Percentiles rank a stretch among this genome's conserved stretches.
Conservation (phyloP, 1,284 basidiomycete genomes). For the Malassezia nana region DNA sequence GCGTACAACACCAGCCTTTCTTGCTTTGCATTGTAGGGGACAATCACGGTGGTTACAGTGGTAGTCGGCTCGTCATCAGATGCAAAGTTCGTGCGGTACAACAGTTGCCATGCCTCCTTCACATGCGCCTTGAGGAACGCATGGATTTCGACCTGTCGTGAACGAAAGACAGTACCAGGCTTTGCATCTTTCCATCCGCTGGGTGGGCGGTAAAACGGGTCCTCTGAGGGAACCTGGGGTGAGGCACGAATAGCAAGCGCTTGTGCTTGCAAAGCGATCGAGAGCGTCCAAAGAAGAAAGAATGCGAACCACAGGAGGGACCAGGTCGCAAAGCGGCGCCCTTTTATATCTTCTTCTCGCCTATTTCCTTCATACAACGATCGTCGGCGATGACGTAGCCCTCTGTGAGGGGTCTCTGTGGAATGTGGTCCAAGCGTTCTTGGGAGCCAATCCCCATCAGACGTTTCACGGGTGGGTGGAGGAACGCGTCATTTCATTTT, state of each 20-base stretch:
- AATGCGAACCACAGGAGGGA: too few species aligned
- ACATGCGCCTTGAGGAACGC: not conserved
- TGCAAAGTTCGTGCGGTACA: conserved; percentile 20
- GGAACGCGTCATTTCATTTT: too few species aligned
- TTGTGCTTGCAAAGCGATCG: too few species aligned
- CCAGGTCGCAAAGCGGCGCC: too few species aligned
- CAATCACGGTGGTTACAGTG: conserved; percentile 26
- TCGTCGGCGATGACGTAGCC: too few species aligned
- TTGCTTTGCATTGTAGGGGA: conserved; percentile 20
- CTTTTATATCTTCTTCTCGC: too few species aligned
- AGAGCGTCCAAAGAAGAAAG: too few species aligned
- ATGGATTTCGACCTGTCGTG: conserved; percentile 21
- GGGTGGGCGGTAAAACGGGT: conserved; percentile 30
- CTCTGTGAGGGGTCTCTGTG: too few species aligned
- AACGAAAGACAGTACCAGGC: conserved; percentile 26
- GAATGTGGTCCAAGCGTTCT: too few species aligned
- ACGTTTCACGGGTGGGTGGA: too few species aligned
- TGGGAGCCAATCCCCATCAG: too few species aligned
- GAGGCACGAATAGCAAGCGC: conserved; percentile 9
- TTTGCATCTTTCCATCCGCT: conserved; percentile 11
- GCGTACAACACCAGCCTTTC: conserved; percentile 25
- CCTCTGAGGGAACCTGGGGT: conserved; percentile 14
- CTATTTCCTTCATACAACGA: too few species aligned
- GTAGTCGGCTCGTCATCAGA: not conserved
- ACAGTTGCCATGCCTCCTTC: conserved; percentile 24